These are phyloP conservation scores for Cyclotella choctawhatcheeana DNA, from an alignment of 108 stramenopile genomes.

Conservation along the genomic window DNA sequence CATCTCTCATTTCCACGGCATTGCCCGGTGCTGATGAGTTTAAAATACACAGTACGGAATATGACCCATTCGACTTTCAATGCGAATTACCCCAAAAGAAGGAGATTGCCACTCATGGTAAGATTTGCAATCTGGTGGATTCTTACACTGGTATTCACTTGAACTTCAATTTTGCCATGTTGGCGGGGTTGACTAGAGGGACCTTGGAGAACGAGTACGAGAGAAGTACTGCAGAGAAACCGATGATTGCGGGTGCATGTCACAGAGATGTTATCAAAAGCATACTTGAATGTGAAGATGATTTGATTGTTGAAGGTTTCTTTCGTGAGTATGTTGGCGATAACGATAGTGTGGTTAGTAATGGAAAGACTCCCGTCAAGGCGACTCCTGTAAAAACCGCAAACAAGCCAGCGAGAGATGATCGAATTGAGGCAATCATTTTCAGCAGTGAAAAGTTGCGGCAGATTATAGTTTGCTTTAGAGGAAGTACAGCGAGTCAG, in stretches of 20 bases:
- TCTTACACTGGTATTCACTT: constrained; percentile 64
- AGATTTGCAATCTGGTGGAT: constrained; percentile 61
- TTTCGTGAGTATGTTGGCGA: constrained; percentile 44
- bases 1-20: neutral
- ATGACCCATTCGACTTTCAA: constrained; percentile 68
- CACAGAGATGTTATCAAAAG: constrained; percentile 67
- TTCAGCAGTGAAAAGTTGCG: constrained; percentile 64
- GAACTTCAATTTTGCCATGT: constrained; percentile 65
- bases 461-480: constrained; percentile 74
- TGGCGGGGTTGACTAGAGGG: constrained; percentile 40
- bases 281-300: constrained; percentile 63
- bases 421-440: constrained; percentile 64
- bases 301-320: constrained; percentile 62
- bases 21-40: constrained; percentile 31
- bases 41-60: constrained; percentile 53
- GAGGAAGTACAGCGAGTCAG: constrained; percentile 72
- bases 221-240: constrained; percentile 20
- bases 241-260: constrained; percentile 37
- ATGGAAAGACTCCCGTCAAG: neutral
- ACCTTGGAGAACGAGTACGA: constrained; percentile 52
- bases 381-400: neutral
- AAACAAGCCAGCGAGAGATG: constrained; percentile 14
- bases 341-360: neutral
- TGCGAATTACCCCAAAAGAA: constrained; percentile 64
- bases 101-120: constrained; percentile 54